Evolutionary conservation across 805 yeast species (phyloP).

Genomic region (Zygosaccharomyces lentus): DNA sequence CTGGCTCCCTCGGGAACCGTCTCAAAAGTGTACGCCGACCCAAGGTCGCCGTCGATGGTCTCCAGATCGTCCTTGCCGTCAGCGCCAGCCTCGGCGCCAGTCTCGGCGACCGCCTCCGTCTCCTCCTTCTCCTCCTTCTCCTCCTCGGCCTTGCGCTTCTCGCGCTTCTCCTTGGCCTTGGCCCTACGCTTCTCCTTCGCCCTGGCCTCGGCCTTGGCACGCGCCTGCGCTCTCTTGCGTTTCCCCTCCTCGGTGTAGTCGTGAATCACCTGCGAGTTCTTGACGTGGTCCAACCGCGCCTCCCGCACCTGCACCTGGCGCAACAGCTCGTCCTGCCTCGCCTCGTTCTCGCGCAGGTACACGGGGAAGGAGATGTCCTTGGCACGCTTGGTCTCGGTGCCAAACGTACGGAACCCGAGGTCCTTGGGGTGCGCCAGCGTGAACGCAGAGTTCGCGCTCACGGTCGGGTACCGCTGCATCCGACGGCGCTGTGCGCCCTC

Average conservation of each 20-base stretch:
- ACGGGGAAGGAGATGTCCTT: conserved; percentile 33
- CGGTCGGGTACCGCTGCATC: conserved; percentile 27
- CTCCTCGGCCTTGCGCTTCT: neutral
- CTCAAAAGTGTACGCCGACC: conserved; percentile 2
- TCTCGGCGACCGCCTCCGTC: neutral
- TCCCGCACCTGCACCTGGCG: conserved; percentile 24
- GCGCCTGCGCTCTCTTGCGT: neutral
- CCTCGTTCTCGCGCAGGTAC: conserved; percentile 27
- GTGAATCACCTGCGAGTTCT: conserved; percentile 23
- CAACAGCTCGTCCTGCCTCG: conserved; percentile 22
- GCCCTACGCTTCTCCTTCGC: neutral
- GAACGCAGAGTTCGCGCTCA: conserved; percentile 26
- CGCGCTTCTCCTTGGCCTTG: neutral
- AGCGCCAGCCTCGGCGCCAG: neutral
- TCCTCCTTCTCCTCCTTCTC: neutral
- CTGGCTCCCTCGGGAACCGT: conserved; percentile 5
- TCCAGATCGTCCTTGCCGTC: conserved; percentile 1
- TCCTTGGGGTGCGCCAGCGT: conserved; percentile 20
- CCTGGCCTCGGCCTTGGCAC: neutral
- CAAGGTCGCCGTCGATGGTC: conserved; percentile 2
- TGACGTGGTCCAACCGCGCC: conserved; percentile 19
- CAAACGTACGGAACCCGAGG: conserved; percentile 26
- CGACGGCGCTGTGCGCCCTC: conserved; percentile 17
- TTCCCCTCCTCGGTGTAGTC: conserved; percentile 7
- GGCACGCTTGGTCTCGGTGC: conserved; percentile 20